A percentile compares a stretch with the other conserved stretches of the same genome.
Evolutionary conservation across 1,284 basidiomycete species (phyloP).

Genomic region (Ceraceosorus bombacis): DNA sequence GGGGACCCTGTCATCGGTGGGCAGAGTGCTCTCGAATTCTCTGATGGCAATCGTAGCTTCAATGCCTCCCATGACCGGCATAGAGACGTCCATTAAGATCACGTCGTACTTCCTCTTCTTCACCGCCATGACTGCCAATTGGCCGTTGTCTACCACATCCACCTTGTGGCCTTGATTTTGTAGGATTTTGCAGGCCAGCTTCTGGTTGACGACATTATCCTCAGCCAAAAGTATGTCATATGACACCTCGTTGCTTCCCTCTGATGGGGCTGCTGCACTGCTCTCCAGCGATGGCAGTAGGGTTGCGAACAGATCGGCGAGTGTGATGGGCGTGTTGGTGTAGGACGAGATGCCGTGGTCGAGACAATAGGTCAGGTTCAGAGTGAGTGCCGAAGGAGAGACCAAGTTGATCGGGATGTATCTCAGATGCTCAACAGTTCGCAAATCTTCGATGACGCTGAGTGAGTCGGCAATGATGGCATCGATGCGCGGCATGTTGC

Average conservation of each 20-base stretch:
- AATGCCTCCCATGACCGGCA: slow-evolving; percentile 57
- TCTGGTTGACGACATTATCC: slow-evolving; percentile 97
- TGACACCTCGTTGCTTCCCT: slow-evolving; percentile 68
- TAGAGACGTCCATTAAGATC: slow-evolving; percentile 76
- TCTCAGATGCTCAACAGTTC: slow-evolving; percentile 86
- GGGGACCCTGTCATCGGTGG: slow-evolving; percentile 65
- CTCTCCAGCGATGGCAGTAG: slow-evolving; percentile 90
- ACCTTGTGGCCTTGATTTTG: slow-evolving; percentile 94
- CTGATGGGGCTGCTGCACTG: slow-evolving; percentile 72
- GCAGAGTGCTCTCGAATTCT: slow-evolving; percentile 66
- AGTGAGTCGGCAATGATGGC: slow-evolving; percentile 91
- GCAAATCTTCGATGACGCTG: slow-evolving; percentile 72
- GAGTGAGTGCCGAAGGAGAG: slow-evolving; percentile 52
- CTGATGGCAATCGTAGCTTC: slow-evolving; percentile 62
- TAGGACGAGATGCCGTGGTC: slow-evolving; percentile 85
- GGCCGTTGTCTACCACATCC: slow-evolving; percentile 95
- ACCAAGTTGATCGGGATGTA: slow-evolving; percentile 97
- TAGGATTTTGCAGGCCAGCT: slow-evolving; percentile 89
- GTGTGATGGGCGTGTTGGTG: slow-evolving; percentile 79
- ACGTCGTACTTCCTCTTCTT: slow-evolving; percentile 65
- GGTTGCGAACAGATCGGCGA: slow-evolving; percentile 83
- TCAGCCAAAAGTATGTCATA: slow-evolving; percentile 95
- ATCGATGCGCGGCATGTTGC: slow-evolving; percentile 74
- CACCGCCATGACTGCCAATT: slow-evolving; percentile 79
- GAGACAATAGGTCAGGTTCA: slow-evolving; percentile 58